A percentile compares a stretch with the other conserved stretches of the same genome.
Evolutionary conservation across 305 asterid genomes (phyloP).

Genomic region (Fraxinus dipetala): DNA sequence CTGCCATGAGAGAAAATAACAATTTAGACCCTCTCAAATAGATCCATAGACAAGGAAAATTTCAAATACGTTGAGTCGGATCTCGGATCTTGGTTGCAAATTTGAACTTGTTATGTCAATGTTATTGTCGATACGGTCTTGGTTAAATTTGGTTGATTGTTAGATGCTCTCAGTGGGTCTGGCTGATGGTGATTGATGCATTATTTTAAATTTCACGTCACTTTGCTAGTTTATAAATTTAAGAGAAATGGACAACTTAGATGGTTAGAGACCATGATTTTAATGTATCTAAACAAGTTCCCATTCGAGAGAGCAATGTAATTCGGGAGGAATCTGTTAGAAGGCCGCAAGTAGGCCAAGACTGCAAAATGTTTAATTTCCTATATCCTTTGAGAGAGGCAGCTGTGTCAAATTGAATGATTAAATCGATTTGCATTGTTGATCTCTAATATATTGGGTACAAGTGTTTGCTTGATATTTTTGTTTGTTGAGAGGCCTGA

Average conservation of each 20-base stretch:
- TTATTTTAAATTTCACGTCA: not conserved
- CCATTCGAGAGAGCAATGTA: not conserved
- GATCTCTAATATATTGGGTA: not conserved
- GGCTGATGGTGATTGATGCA: not conserved
- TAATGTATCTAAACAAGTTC: not conserved
- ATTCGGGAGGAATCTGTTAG: not conserved
- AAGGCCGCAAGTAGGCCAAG: not conserved
- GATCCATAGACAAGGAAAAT: not conserved
- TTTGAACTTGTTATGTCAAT: not conserved
- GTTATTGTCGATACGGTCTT: not conserved
- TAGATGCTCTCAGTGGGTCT: not conserved
- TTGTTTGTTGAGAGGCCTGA: not conserved
- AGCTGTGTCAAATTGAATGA: not conserved
- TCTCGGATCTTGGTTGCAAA: not conserved
- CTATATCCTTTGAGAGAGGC: not conserved
- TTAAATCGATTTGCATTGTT: not conserved
- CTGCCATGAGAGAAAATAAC: not conserved
- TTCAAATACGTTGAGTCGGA: not conserved
- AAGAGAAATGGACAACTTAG: not conserved
- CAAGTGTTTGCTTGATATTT: not conserved
- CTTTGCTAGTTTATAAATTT: not conserved
- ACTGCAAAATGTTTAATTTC: not conserved
- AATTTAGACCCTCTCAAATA: not conserved
- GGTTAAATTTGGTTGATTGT: not conserved
- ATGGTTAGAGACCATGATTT: not conserved